Evolutionary conservation across 1,139 yeast species (phyloP).

Genomic region (Suhomyces wounanorum): DNA sequence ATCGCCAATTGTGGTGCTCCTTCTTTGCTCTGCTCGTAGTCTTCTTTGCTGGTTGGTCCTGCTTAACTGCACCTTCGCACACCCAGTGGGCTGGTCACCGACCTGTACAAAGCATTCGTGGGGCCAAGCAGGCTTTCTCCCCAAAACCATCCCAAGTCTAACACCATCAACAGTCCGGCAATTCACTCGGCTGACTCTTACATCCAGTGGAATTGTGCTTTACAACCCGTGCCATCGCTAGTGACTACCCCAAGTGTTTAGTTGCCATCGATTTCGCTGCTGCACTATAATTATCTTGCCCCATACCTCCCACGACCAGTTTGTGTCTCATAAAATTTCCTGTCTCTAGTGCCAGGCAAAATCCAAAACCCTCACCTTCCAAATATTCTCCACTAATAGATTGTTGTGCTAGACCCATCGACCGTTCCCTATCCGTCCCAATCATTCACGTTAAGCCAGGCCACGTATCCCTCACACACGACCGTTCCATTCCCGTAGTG

Average conservation of each 20-base stretch:
- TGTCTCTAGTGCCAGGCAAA: constrained; percentile 5
- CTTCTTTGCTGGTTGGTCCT: background rate
- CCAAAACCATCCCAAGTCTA: background rate
- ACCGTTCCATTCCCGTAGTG: background rate
- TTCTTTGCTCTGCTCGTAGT: background rate
- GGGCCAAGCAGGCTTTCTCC: background rate
- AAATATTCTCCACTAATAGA: constrained; percentile 8
- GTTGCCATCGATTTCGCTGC: background rate
- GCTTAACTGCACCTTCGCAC: background rate
- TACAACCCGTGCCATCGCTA: too few relatives aligned
- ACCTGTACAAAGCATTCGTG: background rate
- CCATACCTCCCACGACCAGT: constrained; percentile 1
- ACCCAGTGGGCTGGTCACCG: background rate
- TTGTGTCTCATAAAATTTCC: constrained; percentile 11
- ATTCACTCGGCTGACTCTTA: background rate
- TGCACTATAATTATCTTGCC: background rate
- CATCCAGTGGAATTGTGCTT: too few relatives aligned
- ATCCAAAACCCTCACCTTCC: constrained; percentile 11
- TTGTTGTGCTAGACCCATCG: constrained; percentile 5
- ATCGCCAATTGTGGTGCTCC: background rate
- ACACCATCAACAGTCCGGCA: background rate
- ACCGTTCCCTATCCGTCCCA: background rate
- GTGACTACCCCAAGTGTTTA: background rate
- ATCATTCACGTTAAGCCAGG: constrained; percentile 1
- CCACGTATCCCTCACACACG: constrained; percentile 2